Evolutionary conservation across 2,329 filamentous ascomycete species (phyloP).

Genomic region (Sporothrix protearum): DNA sequence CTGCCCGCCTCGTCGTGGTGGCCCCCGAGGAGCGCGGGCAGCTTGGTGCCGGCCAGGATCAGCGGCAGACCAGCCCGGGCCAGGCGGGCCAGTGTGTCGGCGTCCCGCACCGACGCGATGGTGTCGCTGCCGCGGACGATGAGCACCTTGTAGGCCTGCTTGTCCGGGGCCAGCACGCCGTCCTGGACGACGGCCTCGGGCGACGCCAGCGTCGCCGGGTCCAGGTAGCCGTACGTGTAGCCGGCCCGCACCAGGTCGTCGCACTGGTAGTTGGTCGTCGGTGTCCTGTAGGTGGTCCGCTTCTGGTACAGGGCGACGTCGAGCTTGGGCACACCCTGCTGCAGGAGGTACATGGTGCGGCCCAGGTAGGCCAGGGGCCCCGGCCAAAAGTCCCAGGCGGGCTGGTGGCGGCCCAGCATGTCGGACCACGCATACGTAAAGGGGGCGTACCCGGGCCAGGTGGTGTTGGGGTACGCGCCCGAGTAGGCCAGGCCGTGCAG

Average conservation of each 20-base stretch:
- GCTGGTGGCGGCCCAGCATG: slow-evolving; percentile 4
- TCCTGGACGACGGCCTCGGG: neutral
- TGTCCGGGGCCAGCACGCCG: neutral
- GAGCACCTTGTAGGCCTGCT: neutral
- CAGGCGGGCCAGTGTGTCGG: neutral
- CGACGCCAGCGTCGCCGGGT: neutral
- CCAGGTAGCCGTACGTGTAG: slow-evolving; percentile 1
- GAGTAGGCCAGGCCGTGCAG: slow-evolving; percentile 1
- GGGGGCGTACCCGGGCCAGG: neutral
- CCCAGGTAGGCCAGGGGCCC: neutral
- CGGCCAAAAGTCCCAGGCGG: neutral
- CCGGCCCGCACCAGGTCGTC: neutral
- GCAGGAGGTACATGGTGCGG: neutral
- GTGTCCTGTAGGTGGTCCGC: neutral
- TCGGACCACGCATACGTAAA: slow-evolving; percentile 13
- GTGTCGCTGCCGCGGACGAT: neutral
- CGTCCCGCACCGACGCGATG: neutral
- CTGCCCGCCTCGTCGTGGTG: neutral
- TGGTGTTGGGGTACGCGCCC: neutral
- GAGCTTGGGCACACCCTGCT: neutral
- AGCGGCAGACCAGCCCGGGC: neutral
- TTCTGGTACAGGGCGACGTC: slow-evolving; percentile 14
- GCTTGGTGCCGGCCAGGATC: neutral
- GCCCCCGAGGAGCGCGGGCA: neutral
- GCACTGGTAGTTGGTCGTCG: neutral